Evolutionary conservation across 2,329 filamentous ascomycete species (phyloP).

Genomic region (Fusarium caatingaense): DNA sequence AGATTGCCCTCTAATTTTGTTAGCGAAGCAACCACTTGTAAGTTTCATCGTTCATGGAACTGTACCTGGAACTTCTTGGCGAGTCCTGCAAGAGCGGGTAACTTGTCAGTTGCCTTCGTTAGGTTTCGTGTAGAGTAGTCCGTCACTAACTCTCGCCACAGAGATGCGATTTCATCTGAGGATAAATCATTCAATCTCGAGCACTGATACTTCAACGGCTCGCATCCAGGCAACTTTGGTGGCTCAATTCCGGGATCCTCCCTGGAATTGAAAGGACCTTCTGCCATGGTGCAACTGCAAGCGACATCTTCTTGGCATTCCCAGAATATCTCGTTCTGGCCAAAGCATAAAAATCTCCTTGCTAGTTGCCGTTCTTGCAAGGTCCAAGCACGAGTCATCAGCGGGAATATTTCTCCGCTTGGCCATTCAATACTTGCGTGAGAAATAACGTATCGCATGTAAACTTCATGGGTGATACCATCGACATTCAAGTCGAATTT

Average conservation of each 20-base stretch:
- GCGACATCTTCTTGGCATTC: constrained; percentile 1
- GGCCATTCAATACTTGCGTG: background rate
- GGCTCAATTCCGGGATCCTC: background rate
- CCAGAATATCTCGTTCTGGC: background rate
- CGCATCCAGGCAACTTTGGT: background rate
- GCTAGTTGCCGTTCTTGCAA: background rate
- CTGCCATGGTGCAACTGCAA: background rate
- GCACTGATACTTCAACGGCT: background rate
- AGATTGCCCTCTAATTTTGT: background rate
- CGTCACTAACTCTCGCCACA: background rate
- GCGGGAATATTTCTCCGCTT: background rate
- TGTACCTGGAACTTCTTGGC: background rate
- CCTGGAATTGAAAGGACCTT: background rate
- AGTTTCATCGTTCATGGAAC: no score
- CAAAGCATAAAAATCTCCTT: background rate
- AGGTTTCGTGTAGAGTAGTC: background rate
- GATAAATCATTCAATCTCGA: background rate
- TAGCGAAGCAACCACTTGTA: no score
- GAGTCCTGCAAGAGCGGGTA: background rate
- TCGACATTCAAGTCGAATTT: background rate
- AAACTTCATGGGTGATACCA: background rate
- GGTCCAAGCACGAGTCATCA: constrained; percentile 1
- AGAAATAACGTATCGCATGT: background rate
- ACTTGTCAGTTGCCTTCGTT: background rate
- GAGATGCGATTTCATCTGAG: background rate